Evolutionary conservation across 2,329 filamentous ascomycete species (phyloP).

Genomic region (Lomentospora prolificans): DNA sequence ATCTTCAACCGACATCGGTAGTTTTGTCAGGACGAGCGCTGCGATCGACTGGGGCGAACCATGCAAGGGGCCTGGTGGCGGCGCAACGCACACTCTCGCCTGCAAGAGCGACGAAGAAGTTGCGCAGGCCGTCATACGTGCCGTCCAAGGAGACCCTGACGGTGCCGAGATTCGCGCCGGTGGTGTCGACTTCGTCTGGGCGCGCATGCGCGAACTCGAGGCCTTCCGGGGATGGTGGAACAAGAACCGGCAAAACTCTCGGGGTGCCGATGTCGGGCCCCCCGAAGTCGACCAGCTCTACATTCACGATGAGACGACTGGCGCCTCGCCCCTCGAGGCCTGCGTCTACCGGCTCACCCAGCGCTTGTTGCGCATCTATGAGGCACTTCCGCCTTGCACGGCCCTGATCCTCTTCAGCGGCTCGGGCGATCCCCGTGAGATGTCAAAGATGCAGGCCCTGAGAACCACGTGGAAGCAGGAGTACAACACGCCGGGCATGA

Average conservation of each 20-base stretch:
- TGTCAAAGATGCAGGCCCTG: conserved; percentile 51
- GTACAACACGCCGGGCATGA: conserved; percentile 51
- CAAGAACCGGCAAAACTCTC: conserved; percentile 35
- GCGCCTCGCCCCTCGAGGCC: conserved; percentile 25
- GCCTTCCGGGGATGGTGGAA: conserved; percentile 60
- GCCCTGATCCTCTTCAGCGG: conserved; percentile 56
- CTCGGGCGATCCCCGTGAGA: conserved; percentile 57
- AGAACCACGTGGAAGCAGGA: conserved; percentile 52
- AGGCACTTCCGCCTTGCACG: conserved; percentile 52
- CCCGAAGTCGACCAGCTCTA: conserved; percentile 20
- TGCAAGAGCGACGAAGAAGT: conserved; percentile 53
- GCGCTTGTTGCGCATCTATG: conserved; percentile 46
- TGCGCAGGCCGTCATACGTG: conserved; percentile 42
- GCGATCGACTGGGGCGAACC: conserved; percentile 88
- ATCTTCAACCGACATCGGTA: conserved; percentile 44
- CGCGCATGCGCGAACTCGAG: conserved; percentile 55
- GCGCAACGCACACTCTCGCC: conserved; percentile 45
- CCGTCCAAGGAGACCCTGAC: conserved; percentile 47
- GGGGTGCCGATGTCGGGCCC: conserved; percentile 22
- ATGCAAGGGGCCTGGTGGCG: conserved; percentile 43
- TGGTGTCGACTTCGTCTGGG: conserved; percentile 59
- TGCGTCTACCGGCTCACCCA: conserved; percentile 35
- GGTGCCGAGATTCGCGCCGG: conserved; percentile 47
- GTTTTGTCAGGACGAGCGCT: conserved; percentile 54
- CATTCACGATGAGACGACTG: conserved; percentile 15